Evolutionary conservation across 306 rosid genomes (phyloP).

Genomic region (Gastrolobium bilobum): DNA sequence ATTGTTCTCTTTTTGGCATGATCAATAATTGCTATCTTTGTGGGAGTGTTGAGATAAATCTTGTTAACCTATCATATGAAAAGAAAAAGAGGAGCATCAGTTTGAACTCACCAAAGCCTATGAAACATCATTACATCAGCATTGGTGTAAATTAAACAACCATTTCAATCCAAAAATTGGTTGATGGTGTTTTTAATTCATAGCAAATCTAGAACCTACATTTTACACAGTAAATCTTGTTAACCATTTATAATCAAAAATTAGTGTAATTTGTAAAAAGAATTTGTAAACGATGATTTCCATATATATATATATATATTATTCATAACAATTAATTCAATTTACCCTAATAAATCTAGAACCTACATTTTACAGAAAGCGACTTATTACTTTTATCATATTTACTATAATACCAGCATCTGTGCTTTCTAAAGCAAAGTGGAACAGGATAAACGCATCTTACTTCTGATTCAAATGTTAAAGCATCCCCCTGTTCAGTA

Average conservation of each 20-base stretch:
- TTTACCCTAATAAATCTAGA: neutral
- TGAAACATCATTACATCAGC: slow-evolving; percentile 25
- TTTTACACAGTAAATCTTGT: too few relatives aligned
- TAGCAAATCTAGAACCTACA: neutral
- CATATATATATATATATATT: too few relatives aligned
- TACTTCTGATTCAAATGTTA: slow-evolving; percentile 92
- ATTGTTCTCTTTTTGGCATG: slow-evolving; percentile 87
- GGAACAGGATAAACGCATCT: slow-evolving; percentile 41
- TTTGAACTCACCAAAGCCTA: slow-evolving; percentile 36
- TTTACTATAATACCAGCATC: neutral
- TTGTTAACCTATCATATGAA: slow-evolving; percentile 67
- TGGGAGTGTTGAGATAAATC: slow-evolving; percentile 83
- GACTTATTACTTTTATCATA: neutral
- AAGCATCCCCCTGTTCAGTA: slow-evolving; percentile 92
- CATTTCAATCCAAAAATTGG: too few relatives aligned
- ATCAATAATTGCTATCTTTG: slow-evolving; percentile 86
- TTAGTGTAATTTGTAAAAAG: too few relatives aligned
- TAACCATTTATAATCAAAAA: too few relatives aligned
- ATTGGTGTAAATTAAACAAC: too few relatives aligned
- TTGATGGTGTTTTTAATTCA: neutral
- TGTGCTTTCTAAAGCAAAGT: neutral
- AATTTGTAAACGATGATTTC: too few relatives aligned
- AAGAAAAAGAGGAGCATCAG: slow-evolving; percentile 34
- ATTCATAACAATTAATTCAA: neutral
- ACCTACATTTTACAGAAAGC: slow-evolving; percentile 12